Evolutionary conservation across 2,329 filamentous ascomycete species (phyloP).

Genomic region (Fusarium luffae): DNA sequence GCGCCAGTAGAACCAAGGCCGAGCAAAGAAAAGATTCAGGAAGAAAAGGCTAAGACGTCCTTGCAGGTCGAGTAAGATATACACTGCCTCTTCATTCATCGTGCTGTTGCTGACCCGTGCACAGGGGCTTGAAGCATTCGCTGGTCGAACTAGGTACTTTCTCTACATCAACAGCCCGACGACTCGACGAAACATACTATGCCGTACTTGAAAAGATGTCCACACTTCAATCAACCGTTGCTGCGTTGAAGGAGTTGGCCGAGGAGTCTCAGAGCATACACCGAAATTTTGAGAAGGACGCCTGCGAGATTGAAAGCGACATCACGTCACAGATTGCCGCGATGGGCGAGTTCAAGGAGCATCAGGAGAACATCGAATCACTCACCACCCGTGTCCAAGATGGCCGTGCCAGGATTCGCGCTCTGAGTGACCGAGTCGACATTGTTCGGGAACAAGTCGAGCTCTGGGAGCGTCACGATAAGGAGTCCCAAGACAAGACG

Average conservation of each 20-base stretch:
- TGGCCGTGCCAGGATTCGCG: conserved; percentile 69
- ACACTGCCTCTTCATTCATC: not conserved
- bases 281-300: conserved; percentile 68
- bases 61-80: conserved; percentile 49
- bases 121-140: conserved; percentile 61
- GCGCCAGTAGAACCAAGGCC: conserved; percentile 37
- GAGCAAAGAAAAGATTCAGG: conserved; percentile 52
- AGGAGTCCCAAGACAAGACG: conserved; percentile 75
- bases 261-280: conserved; percentile 68
- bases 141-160: conserved; percentile 66
- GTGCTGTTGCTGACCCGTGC: conserved; percentile 37
- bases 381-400: conserved; percentile 70
- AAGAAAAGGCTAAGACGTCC: conserved; percentile 52
- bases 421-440: conserved; percentile 72
- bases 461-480: conserved; percentile 73
- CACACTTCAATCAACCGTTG: conserved; percentile 71
- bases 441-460: conserved; percentile 72
- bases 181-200: conserved; percentile 80
- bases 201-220: conserved; percentile 76
- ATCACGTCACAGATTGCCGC: conserved; percentile 68
- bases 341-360: conserved; percentile 71
- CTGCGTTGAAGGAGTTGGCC: conserved; percentile 74
- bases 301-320: conserved; percentile 68
- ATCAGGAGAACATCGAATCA: conserved; percentile 70
- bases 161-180: conserved; percentile 70